phyloP scores from a whole-genome alignment of 345 rosid genomes.

The Litchi chinensis region DNA sequence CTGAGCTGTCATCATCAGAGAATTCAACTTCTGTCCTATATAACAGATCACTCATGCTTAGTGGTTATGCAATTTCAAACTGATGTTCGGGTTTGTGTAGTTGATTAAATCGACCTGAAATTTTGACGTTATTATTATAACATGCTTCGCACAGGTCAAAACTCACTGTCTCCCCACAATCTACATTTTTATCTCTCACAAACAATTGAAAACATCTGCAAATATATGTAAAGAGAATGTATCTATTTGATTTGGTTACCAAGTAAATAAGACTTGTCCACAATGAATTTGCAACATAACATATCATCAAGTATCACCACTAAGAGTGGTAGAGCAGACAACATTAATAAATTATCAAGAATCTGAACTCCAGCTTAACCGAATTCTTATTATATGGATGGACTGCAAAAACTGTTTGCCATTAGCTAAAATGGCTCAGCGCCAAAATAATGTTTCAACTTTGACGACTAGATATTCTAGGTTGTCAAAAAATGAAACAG shows the following conservation, averaged over 20 bases:
- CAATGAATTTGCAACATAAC: not conserved
- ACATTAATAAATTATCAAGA: not conserved
- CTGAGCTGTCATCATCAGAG: conserved; percentile 24
- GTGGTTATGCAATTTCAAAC: conserved; percentile 29
- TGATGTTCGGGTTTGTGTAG: conserved; percentile 55
- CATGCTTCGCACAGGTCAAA: conserved; percentile 56
- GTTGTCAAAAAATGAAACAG: not conserved
- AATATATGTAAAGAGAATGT: not conserved
- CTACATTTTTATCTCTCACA: conserved; percentile 53
- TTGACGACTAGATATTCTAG: not conserved
- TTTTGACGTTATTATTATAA: conserved; percentile 34
- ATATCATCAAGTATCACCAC: not conserved
- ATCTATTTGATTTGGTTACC: not conserved
- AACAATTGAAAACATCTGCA: conserved; percentile 46
- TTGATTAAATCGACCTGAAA: conserved; percentile 58
- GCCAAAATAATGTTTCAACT: not conserved
- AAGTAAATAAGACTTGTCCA: not conserved
- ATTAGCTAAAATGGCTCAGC: not conserved
- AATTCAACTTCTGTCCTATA: conserved; percentile 9
- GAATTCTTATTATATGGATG: not conserved
- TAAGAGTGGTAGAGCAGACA: not conserved
- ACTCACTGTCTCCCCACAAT: conserved; percentile 46
- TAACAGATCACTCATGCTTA: no score
- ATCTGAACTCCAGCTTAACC: not conserved
- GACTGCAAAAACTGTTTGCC: not conserved